Conservation (phyloP, 73 alveolate genomes). For the Tetrahymena thermophila region DNA sequence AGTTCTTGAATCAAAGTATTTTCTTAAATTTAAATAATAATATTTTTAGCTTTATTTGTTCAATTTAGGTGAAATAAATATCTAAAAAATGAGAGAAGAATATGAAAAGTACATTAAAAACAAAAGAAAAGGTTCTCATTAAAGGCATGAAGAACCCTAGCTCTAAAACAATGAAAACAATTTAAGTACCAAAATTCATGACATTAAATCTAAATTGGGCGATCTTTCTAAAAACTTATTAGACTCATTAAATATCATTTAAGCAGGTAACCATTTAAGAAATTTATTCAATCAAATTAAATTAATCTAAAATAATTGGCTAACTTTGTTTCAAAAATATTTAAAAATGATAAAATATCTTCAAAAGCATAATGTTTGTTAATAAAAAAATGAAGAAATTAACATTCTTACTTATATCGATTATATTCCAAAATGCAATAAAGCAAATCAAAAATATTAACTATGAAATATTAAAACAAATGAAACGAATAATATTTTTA, state of each 20-base stretch:
- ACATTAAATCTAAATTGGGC: not conserved
- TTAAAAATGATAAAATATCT: no score
- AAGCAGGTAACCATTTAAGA: not conserved
- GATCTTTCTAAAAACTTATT: not conserved
- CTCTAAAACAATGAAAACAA: not conserved
- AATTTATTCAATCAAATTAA: no score
- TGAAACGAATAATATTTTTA: no score
- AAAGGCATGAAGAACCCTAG: not conserved
- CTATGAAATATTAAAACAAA: no score
- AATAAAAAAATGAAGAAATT: no score
- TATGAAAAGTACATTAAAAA: not conserved
- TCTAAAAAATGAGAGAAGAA: not conserved
- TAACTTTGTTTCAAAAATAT: no score
- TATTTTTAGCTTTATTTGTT: no score
- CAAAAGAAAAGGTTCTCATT: not conserved
- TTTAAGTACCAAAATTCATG: not conserved
- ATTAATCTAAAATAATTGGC: no score
- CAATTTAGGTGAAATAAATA: not conserved
- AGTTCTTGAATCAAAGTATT: not conserved
- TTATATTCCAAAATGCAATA: no score
- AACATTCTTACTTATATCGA: no score
- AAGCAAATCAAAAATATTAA: no score
- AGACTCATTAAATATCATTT: not conserved
- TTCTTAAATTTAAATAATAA: not conserved
- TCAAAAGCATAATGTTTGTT: no score